phyloP scores from a whole-genome alignment of 2,329 filamentous ascomycete genomes.

The Aotearoamyces nothofagi region DNA sequence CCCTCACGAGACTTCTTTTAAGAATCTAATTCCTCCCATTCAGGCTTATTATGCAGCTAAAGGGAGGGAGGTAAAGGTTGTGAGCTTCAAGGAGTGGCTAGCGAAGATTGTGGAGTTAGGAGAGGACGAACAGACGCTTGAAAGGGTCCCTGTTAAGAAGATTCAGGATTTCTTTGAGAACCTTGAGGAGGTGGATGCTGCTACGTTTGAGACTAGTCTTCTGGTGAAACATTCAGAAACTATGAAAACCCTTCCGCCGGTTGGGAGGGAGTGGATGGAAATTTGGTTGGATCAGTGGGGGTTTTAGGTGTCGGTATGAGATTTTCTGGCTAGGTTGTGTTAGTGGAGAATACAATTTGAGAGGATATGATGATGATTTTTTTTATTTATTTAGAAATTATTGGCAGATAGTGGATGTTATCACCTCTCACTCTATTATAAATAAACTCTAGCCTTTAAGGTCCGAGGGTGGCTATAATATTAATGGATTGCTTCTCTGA shows the following conservation, averaged over 20 bases:
- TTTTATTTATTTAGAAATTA: too few species aligned
- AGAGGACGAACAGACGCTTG: neutral
- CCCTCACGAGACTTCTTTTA: slow-evolving; percentile 12
- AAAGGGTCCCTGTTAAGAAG: neutral
- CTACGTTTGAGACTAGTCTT: neutral
- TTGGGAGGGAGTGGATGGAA: neutral
- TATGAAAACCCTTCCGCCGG: neutral
- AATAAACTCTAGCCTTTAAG: too few species aligned
- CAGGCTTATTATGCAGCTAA: slow-evolving; percentile 3
- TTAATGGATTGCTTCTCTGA: too few species aligned
- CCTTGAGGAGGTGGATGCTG: neutral
- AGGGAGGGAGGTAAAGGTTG: slow-evolving; percentile 9
- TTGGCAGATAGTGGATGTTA: too few species aligned
- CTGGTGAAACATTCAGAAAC: too few species aligned
- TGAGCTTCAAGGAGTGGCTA: slow-evolving; percentile 22
- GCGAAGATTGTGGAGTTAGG: neutral
- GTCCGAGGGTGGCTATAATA: too few species aligned
- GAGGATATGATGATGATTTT: too few species aligned
- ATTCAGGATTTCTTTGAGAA: neutral
- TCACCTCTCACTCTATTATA: too few species aligned
- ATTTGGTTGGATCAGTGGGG: slow-evolving; percentile 1
- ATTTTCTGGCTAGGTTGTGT: too few species aligned
- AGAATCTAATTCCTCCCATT: slow-evolving; percentile 11
- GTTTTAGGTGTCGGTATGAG: too few species aligned
- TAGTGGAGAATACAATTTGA: too few species aligned